Evolutionary conservation across 139 green algal species (phyloP).

Genomic region (Eudorina sp.): DNA sequence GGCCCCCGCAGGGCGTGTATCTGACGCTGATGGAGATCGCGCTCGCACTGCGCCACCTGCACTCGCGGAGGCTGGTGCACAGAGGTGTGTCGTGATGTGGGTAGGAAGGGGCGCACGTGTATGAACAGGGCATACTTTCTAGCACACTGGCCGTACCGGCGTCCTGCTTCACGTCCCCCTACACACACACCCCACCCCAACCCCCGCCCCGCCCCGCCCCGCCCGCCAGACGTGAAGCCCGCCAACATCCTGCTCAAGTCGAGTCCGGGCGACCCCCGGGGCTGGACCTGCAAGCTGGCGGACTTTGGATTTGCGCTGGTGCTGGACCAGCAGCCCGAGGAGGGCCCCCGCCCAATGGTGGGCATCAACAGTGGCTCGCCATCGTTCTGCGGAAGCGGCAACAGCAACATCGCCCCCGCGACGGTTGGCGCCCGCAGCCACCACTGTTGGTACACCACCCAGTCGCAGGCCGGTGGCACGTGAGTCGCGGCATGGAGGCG

Average conservation of each 20-base stretch:
- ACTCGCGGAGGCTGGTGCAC: slow-evolving; percentile 26
- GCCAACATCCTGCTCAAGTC: slow-evolving; percentile 73
- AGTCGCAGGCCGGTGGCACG: background rate
- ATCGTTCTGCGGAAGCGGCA: no score
- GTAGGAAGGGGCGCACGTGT: background rate
- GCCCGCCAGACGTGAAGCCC: slow-evolving; percentile 66
- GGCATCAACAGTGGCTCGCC: no score
- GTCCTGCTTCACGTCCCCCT: no score
- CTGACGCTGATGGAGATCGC: slow-evolving; percentile 33
- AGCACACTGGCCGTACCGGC: no score
- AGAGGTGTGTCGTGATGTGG: background rate
- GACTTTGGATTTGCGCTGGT: slow-evolving; percentile 11
- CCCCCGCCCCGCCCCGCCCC: no score
- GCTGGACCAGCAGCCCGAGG: background rate
- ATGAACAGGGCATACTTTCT: no score
- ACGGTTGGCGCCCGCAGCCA: background rate
- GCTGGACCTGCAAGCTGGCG: slow-evolving; percentile 37
- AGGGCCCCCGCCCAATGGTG: no score
- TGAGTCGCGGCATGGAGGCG: background rate
- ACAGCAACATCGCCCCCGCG: no score
- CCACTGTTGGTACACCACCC: background rate
- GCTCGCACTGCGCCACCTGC: slow-evolving; percentile 21
- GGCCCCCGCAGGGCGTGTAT: background rate
- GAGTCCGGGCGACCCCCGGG: slow-evolving; percentile 28
- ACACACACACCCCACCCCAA: no score